Evolutionary conservation across 768 basidiomycete species (phyloP).

Genomic region (Chlorophyllum brunneum): DNA sequence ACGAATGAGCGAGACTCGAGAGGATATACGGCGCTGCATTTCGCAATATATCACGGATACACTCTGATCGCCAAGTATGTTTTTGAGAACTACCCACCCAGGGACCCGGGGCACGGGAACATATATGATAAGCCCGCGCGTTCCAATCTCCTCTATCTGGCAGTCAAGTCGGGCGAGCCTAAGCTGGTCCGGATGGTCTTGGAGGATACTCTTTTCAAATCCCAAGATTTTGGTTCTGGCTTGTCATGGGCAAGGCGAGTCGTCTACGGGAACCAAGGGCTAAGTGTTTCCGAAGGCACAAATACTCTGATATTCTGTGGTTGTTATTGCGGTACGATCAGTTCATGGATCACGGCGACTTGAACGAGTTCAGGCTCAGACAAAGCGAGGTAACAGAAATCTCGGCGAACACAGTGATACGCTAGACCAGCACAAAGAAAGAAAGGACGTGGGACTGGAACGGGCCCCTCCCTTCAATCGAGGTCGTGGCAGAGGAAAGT

Average conservation of each 20-base stretch:
- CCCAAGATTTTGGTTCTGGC: constrained; percentile 44
- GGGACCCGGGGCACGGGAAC: too few species aligned
- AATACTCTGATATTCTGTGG: constrained; percentile 12
- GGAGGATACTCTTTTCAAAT: constrained; percentile 48
- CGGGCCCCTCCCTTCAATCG: constrained; percentile 4
- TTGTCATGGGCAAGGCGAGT: constrained; percentile 43
- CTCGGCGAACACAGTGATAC: not conserved
- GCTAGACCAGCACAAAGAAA: not conserved
- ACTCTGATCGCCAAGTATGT: too few species aligned
- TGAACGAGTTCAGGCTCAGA: constrained; percentile 32
- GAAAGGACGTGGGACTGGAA: not conserved
- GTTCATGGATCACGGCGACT: too few species aligned
- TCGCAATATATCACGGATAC: constrained; percentile 54
- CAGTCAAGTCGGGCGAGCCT: constrained; percentile 58
- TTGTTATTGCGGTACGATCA: constrained; percentile 39
- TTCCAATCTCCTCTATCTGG: constrained; percentile 48
- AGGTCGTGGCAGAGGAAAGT: constrained; percentile 31
- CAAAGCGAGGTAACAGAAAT: not conserved
- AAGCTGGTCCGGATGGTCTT: constrained; percentile 64
- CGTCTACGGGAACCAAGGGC: constrained; percentile 19
- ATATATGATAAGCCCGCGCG: constrained; percentile 45
- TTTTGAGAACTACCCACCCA: too few species aligned
- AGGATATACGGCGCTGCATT: too few species aligned
- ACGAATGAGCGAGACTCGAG: too few species aligned
- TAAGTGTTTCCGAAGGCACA: not conserved